Conservation (phyloP, 2,329 filamentous ascomycete species). For the Nothomitra cinnamomea region DNA sequence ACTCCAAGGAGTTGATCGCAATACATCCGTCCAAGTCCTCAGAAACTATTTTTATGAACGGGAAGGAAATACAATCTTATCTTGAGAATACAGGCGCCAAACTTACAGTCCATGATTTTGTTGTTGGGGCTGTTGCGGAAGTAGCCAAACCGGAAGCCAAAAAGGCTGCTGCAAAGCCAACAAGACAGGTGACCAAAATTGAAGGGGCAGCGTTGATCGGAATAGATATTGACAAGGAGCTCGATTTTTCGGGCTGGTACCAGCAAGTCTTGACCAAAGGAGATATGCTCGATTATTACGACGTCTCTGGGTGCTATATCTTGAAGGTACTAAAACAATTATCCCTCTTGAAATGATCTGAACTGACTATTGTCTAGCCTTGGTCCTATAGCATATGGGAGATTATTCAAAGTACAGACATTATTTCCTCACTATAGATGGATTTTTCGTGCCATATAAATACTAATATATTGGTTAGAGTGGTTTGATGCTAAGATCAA, state of each 20-base stretch:
- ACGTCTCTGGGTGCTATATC: slow-evolving; percentile 95
- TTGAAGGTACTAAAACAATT: slow-evolving; percentile 40
- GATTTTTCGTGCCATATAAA: neutral
- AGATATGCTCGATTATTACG: slow-evolving; percentile 95
- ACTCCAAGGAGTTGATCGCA: slow-evolving; percentile 11
- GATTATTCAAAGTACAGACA: slow-evolving; percentile 33
- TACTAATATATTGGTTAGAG: slow-evolving; percentile 29
- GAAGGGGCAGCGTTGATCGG: slow-evolving; percentile 56
- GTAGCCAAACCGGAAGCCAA: slow-evolving; percentile 28
- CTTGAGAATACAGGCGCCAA: slow-evolving; percentile 14
- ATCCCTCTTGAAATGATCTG: neutral
- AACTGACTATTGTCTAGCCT: slow-evolving; percentile 25
- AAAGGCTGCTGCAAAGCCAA: slow-evolving; percentile 23
- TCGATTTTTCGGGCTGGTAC: slow-evolving; percentile 90
- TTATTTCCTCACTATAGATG: neutral
- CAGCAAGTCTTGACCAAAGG: slow-evolving; percentile 94
- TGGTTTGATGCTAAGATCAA: slow-evolving; percentile 46
- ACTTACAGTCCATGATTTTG: slow-evolving; percentile 10
- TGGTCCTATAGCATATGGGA: slow-evolving; percentile 53
- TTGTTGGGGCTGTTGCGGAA: slow-evolving; percentile 12
- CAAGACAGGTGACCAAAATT: slow-evolving; percentile 34
- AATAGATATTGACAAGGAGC: slow-evolving; percentile 70
- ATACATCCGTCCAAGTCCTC: slow-evolving; percentile 14
- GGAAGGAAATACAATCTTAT: slow-evolving; percentile 11
- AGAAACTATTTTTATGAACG: slow-evolving; percentile 13